Evolutionary conservation across 2,329 filamentous ascomycete genomes (phyloP).

Genomic region (Stachybotrys chlorohalonatus): DNA sequence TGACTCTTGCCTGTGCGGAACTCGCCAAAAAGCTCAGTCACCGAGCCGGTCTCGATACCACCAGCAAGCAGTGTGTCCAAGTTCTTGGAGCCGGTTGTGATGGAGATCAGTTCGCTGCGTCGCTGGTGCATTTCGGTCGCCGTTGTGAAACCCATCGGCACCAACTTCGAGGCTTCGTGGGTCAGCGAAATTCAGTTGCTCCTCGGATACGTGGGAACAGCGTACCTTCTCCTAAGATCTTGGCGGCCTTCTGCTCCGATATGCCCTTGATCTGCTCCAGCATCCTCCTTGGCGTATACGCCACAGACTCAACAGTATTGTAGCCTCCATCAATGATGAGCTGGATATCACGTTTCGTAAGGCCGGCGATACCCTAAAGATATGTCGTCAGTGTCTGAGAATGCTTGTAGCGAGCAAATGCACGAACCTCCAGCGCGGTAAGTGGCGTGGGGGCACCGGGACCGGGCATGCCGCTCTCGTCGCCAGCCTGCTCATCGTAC

Average conservation of each 20-base stretch:
- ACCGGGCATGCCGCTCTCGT: conserved; percentile 65
- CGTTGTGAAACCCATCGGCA: conserved; percentile 98
- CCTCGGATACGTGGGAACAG: too few species aligned
- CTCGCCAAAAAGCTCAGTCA: conserved; percentile 96
- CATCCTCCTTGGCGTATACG: conserved; percentile 76
- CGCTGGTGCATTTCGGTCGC: conserved; percentile 98
- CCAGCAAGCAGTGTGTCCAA: conserved; percentile 90
- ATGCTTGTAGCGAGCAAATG: not conserved
- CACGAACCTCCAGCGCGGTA: conserved; percentile 66
- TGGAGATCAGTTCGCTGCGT: conserved; percentile 92
- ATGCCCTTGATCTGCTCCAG: conserved; percentile 97
- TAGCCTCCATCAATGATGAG: conserved; percentile 85
- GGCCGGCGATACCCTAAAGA: conserved; percentile 67
- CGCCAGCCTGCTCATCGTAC: conserved; percentile 58
- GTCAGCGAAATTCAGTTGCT: too few species aligned
- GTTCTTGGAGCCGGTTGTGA: conserved; percentile 96
- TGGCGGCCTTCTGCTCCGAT: conserved; percentile 90
- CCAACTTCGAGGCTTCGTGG: conserved; percentile 75
- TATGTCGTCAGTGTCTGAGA: conserved; percentile 4
- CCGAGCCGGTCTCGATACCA: conserved; percentile 92
- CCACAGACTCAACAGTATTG: conserved; percentile 91
- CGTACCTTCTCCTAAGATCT: conserved; percentile 80
- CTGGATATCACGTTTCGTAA: conserved; percentile 95
- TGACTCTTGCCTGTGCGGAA: conserved; percentile 98
- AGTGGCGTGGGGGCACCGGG: conserved; percentile 93